phyloP scores from a whole-genome alignment of 2,329 filamentous ascomycete genomes.

The Diaporthe sp. region DNA sequence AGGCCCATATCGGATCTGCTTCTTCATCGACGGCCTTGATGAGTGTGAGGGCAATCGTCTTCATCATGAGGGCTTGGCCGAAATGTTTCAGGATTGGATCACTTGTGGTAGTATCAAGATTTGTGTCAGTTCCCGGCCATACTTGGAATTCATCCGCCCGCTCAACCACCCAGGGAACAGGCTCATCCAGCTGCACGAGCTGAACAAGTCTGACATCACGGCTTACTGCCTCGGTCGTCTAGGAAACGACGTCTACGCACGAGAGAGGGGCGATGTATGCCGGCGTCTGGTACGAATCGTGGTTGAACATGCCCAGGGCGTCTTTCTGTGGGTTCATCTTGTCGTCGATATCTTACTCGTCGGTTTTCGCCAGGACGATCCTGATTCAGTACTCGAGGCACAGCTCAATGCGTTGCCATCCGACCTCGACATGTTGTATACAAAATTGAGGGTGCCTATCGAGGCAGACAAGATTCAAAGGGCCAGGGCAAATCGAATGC shows the following conservation, averaged over 20 bases:
- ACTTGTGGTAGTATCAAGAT: background rate
- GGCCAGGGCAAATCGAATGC: background rate
- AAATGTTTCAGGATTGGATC: background rate
- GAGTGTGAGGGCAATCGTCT: slow-evolving; percentile 11
- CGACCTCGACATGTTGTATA: slow-evolving; percentile 10
- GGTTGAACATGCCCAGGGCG: background rate
- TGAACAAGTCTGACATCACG: slow-evolving; percentile 18
- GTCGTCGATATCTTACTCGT: background rate
- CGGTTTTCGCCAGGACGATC: background rate
- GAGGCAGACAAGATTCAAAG: background rate
- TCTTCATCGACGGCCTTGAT: slow-evolving; percentile 26
- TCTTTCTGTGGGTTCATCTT: slow-evolving; percentile 28
- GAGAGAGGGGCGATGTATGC: background rate
- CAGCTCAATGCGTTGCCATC: background rate
- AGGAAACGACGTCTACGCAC: background rate
- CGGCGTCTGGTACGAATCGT: background rate
- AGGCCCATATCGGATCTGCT: background rate
- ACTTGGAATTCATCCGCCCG: background rate
- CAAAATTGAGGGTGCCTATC: slow-evolving; percentile 1
- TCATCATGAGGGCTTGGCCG: background rate
- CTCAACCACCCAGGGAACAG: background rate
- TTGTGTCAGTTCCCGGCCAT: slow-evolving; percentile 25
- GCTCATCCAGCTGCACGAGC: slow-evolving; percentile 1
- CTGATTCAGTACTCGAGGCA: background rate
- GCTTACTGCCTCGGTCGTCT: background rate